These are phyloP conservation scores for Dryadomyces sulphureus DNA, from an alignment of 2,329 filamentous ascomycete species.

Conservation along the genomic window DNA sequence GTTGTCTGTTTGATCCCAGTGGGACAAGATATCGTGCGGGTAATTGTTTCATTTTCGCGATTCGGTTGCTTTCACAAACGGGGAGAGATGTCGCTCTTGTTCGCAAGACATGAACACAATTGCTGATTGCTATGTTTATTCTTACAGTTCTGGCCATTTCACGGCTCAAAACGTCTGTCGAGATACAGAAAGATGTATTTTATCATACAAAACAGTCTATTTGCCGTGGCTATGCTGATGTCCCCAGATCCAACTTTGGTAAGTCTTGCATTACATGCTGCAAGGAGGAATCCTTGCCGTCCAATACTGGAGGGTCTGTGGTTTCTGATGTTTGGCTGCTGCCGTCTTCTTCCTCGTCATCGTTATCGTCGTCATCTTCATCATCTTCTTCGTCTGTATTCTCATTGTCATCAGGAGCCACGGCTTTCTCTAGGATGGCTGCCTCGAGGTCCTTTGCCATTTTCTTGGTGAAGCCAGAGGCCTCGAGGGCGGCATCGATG, in stretches of 20 bases:
- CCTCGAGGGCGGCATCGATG: conserved; percentile 77
- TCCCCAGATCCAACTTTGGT: conserved; percentile 1
- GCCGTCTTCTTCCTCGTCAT: not conserved
- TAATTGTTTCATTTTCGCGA: no score
- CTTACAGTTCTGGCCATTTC: no score
- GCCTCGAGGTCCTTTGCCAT: conserved; percentile 88
- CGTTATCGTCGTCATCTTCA: conserved; percentile 9
- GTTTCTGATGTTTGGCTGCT: not conserved
- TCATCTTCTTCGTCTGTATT: conserved; percentile 16
- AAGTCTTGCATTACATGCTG: conserved; percentile 3
- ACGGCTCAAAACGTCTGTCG: no score
- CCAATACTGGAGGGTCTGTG: not conserved
- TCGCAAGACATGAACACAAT: no score
- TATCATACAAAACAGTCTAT: no score
- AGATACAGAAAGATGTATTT: no score
- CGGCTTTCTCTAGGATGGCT: conserved; percentile 67
- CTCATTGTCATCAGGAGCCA: conserved; percentile 19
- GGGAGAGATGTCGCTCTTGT: no score
- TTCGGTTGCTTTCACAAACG: no score
- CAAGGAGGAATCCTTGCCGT: not conserved
- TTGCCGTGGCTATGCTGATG: not conserved
- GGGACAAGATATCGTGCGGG: no score
- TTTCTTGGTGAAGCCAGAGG: conserved; percentile 91
- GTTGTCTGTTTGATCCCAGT: not conserved
- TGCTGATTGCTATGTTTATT: no score